A percentile compares a stretch with the other conserved stretches of the same genome.
Evolutionary conservation across 805 yeast genomes (phyloP).

Genomic region (Candida montana): DNA sequence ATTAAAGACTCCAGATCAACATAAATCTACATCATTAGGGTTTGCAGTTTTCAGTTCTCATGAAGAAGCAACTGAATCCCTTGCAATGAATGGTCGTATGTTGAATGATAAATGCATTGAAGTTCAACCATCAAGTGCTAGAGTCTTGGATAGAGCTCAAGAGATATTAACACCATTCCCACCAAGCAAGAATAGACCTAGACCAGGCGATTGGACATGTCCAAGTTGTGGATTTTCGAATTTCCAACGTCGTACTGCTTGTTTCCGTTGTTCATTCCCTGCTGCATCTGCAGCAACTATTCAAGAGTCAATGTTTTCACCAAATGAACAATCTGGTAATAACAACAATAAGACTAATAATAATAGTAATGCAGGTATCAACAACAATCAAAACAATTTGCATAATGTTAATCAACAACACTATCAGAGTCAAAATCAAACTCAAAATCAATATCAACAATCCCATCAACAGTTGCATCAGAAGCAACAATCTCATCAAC

Average conservation of each 20-base stretch:
- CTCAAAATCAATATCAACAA: slow-evolving; percentile 11
- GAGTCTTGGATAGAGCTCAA: slow-evolving; percentile 74
- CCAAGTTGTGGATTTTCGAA: slow-evolving; percentile 94
- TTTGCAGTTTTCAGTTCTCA: slow-evolving; percentile 82
- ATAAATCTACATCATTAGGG: slow-evolving; percentile 57
- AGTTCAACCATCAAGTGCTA: slow-evolving; percentile 78
- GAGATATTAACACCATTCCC: slow-evolving; percentile 84
- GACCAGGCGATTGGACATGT: slow-evolving; percentile 99
- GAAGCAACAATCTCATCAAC: slow-evolving; percentile 8
- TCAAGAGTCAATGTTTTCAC: slow-evolving; percentile 50
- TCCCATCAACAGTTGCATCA: slow-evolving; percentile 16
- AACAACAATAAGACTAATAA: slow-evolving; percentile 8
- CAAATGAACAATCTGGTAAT: slow-evolving; percentile 8
- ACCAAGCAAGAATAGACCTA: slow-evolving; percentile 74
- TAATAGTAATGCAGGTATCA: background rate
- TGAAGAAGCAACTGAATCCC: slow-evolving; percentile 77
- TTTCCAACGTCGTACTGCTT: slow-evolving; percentile 89
- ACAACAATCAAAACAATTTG: slow-evolving; percentile 1
- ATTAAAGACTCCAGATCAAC: slow-evolving; percentile 54
- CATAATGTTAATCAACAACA: slow-evolving; percentile 3
- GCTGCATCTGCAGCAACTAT: slow-evolving; percentile 67
- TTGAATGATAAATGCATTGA: slow-evolving; percentile 73
- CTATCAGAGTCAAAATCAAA: slow-evolving; percentile 14
- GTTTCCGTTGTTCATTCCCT: slow-evolving; percentile 90
- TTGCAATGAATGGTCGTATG: slow-evolving; percentile 73